A percentile compares a stretch with the other conserved stretches of the same genome.
phyloP scores from a whole-genome alignment of 2,329 filamentous ascomycete genomes.

The Neopestalotiopsis clavispora region DNA sequence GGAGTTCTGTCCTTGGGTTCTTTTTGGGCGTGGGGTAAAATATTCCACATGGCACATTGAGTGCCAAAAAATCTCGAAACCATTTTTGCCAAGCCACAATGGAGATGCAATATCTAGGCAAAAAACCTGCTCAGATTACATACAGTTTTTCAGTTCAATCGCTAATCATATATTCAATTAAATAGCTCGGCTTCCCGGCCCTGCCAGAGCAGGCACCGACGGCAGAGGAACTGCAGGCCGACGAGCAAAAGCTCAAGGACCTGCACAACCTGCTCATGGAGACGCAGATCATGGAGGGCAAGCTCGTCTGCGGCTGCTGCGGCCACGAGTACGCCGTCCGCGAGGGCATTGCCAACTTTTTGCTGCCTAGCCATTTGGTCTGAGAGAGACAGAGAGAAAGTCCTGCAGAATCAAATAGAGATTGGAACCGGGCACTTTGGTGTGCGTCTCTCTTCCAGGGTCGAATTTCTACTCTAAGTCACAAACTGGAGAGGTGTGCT shows the following conservation, averaged over 20 bases:
- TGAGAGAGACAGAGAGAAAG: constrained; percentile 34
- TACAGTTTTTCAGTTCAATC: not conserved
- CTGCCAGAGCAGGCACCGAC: constrained; percentile 70
- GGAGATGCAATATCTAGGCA: no score
- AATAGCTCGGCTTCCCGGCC: constrained; percentile 77
- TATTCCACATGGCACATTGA: no score
- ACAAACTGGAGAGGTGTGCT: no score
- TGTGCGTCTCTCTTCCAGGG: no score
- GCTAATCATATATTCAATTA: not conserved
- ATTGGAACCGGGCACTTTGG: not conserved
- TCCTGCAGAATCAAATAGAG: not conserved
- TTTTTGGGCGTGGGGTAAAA: not conserved
- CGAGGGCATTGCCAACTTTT: constrained; percentile 95
- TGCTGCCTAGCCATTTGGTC: constrained; percentile 91
- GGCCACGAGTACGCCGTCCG: constrained; percentile 93
- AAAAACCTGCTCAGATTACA: no score
- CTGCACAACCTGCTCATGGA: constrained; percentile 84
- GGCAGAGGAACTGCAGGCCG: constrained; percentile 62
- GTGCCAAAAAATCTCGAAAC: no score
- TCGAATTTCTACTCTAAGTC: no score
- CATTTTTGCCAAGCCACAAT: no score
- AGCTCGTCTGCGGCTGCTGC: constrained; percentile 88
- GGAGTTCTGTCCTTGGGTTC: not conserved
- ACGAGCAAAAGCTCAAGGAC: constrained; percentile 75
- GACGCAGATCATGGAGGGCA: constrained; percentile 88